Evolutionary conservation across 2,329 filamentous ascomycete genomes (phyloP), one percentile per base, ranked within the genome.

Genomic region (Penicillium nordicum): DNA sequence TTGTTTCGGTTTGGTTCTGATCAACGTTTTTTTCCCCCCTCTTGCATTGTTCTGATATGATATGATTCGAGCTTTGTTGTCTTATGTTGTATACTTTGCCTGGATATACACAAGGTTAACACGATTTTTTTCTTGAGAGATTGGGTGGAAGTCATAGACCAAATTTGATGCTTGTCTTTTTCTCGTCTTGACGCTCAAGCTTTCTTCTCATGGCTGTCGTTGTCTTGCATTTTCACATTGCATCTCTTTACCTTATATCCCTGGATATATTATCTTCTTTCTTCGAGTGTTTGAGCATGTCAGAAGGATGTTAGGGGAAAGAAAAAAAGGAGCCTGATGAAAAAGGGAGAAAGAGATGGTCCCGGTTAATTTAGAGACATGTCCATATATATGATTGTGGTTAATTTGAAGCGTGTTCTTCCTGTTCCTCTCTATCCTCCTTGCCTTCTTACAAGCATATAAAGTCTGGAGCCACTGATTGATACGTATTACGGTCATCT

Each of bases 381-480:
- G 54, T 58, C 42, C 27, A 23, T 47, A 29, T 42, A 56, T 46
- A 41, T 54, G 27, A 51, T 52, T 52, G 43, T 45, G 36, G 7
- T 34, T 43, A 42, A 55, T 56, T 36, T 56, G 36, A 47, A 56
- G 49, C 36, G 42, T 56, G 23, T 42, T 56, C 42, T 30, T 53
- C 25, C 25, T 38, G 41, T 25, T 29, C 14, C 3, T 34, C 14
- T 34, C 21, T 29, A 2, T 32, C 21, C 21, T 9, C 10, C 11
- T 41, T 45, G 5, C n/a, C 12, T 45, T 7, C 21, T 46, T 36
- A 3, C 12, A 21, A 3, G 16, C 10, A 4, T 5, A 27, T 21
- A 21, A 21, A 21, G 21, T 21, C 21, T 21, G 21, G 21, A 21
- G 2, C 3, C 21, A 21, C 2, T 21, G 21, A 21, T 21, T 3